Conservation (phyloP, 768 basidiomycete species). For the Russula compacta region DNA sequence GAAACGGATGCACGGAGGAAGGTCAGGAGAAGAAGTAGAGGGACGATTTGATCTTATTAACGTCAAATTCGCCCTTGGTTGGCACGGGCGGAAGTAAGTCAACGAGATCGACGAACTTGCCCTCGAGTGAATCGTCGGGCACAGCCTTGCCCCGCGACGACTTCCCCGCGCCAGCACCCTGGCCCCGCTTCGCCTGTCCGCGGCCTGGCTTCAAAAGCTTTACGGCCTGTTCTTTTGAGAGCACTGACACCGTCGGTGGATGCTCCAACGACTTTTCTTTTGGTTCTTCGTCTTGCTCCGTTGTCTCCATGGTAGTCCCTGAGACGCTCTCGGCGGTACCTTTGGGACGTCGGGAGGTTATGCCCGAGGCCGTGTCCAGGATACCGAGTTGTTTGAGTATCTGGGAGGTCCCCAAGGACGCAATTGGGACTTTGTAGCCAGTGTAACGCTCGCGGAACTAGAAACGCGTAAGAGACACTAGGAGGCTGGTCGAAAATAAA, state of each 20-base stretch:
- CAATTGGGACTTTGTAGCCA: slow-evolving; percentile 56
- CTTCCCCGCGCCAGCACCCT: background rate
- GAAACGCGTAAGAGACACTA: background rate
- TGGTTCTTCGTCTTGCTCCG: slow-evolving; percentile 19
- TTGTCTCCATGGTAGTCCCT: background rate
- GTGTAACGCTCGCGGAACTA: slow-evolving; percentile 27
- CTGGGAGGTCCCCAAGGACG: slow-evolving; percentile 31
- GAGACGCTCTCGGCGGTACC: slow-evolving; percentile 13
- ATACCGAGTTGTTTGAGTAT: slow-evolving; percentile 25
- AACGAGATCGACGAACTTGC: slow-evolving; percentile 64
- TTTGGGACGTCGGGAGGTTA: slow-evolving; percentile 24
- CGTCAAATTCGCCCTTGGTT: slow-evolving; percentile 76
- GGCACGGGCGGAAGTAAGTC: slow-evolving; percentile 79
- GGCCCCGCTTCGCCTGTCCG: background rate
- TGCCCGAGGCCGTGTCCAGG: slow-evolving; percentile 34
- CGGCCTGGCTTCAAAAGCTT: slow-evolving; percentile 3
- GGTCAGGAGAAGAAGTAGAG: slow-evolving; percentile 89
- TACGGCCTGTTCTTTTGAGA: slow-evolving; percentile 22
- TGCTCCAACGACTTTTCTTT: slow-evolving; percentile 22
- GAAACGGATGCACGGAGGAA: background rate
- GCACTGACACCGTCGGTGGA: slow-evolving; percentile 22
- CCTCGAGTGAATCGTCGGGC: slow-evolving; percentile 20
- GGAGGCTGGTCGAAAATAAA: background rate
- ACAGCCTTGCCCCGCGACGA: background rate
- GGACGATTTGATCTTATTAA: slow-evolving; percentile 70